These are phyloP conservation scores for Sclerotinia nivalis DNA, from an alignment of 2,329 filamentous ascomycete genomes.

Conservation along the genomic window DNA sequence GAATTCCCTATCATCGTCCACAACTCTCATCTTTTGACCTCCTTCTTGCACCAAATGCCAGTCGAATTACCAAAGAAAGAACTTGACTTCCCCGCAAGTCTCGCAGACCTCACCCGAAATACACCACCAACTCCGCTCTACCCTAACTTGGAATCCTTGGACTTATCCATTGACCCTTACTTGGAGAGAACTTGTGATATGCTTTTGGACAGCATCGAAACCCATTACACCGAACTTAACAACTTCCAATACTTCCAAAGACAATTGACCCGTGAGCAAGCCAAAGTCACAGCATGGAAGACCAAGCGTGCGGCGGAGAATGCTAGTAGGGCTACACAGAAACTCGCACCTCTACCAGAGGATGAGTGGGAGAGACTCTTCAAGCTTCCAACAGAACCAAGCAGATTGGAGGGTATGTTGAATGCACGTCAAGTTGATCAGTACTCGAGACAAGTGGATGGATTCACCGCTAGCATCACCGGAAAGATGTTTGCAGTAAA, in stretches of 20 bases:
- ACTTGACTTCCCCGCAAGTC: constrained; percentile 73
- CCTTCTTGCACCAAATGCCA: constrained; percentile 91
- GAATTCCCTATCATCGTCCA: constrained; percentile 88
- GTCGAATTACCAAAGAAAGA: constrained; percentile 63
- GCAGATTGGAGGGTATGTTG: constrained; percentile 57
- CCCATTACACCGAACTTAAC: constrained; percentile 97
- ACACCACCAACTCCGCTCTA: constrained; percentile 66
- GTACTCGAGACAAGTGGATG: constrained; percentile 95
- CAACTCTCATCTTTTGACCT: constrained; percentile 96
- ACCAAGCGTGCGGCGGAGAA: constrained; percentile 97
- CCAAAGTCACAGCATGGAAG: constrained; percentile 97
- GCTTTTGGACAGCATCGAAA: constrained; percentile 93
- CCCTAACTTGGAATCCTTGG: constrained; percentile 82
- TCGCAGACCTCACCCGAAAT: constrained; percentile 73
- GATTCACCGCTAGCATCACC: constrained; percentile 86
- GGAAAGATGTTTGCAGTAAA: constrained; percentile 98
- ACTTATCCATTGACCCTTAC: constrained; percentile 94
- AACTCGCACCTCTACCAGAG: constrained; percentile 86
- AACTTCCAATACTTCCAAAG: constrained; percentile 98
- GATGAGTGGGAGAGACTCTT: constrained; percentile 98
- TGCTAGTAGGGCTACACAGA: constrained; percentile 76
- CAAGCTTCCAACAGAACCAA: constrained; percentile 94
- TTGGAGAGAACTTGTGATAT: constrained; percentile 98
- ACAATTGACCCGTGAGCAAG: constrained; percentile 88
- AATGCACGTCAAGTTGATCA: constrained; percentile 93